Evolutionary conservation across 2,329 filamentous ascomycete genomes (phyloP).

Genomic region (Alternaria ventricosa): DNA sequence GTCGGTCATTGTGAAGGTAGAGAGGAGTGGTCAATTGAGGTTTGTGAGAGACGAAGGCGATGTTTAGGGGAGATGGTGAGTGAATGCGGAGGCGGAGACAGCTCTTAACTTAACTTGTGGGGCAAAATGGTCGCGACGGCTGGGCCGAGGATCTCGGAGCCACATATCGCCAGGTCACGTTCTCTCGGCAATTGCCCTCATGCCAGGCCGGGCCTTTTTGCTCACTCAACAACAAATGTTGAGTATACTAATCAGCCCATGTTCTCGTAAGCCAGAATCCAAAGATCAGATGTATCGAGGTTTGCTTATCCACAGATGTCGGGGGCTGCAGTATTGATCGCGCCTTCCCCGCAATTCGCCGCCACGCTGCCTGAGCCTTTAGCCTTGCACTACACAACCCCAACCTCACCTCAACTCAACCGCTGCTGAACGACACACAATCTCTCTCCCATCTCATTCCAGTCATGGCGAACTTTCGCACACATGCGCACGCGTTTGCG

Average conservation of each 20-base stretch:
- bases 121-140: conserved; percentile 6
- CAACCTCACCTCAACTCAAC: neutral
- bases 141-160: conserved; percentile 19
- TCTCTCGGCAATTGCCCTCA: conserved; percentile 7
- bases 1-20: conserved; percentile 61
- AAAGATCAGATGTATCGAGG: neutral
- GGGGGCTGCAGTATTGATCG: neutral
- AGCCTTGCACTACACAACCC: neutral
- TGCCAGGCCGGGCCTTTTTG: neutral
- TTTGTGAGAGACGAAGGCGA: neutral
- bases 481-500: neutral
- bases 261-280: neutral
- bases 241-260: neutral
- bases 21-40: neutral
- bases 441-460: too few relatives aligned
- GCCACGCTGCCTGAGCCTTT: neutral
- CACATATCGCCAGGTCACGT: conserved; percentile 11
- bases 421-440: neutral
- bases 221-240: neutral
- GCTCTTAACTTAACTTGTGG: conserved; percentile 24
- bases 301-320: neutral
- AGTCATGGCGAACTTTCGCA: too few relatives aligned
- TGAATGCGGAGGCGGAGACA: conserved; percentile 22
- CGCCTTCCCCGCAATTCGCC: conserved; percentile 8
- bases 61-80: neutral